Percentiles rank a stretch among this genome's conserved stretches.
phyloP scores from a whole-genome alignment of 768 basidiomycete species.

The Agrocybe praecox region DNA sequence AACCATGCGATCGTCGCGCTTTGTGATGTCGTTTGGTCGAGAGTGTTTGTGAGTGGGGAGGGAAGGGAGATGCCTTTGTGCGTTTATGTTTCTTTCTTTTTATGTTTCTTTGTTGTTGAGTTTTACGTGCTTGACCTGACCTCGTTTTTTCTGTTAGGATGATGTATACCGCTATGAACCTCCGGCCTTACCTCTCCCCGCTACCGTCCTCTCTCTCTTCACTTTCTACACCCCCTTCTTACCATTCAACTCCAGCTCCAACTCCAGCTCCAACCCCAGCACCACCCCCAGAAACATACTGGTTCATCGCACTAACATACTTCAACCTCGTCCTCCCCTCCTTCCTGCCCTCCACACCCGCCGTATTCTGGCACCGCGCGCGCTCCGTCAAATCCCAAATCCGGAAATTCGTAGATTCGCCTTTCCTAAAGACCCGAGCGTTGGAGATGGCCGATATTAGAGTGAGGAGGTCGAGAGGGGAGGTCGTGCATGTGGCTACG shows the following conservation, averaged over 20 bases:
- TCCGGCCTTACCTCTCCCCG: constrained; percentile 1
- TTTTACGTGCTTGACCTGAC: too few relatives aligned
- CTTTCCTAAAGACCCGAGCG: constrained; percentile 50
- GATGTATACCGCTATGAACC: constrained; percentile 8
- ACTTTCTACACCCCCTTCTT: neutral
- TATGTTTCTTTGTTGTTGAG: neutral
- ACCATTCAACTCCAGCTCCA: neutral
- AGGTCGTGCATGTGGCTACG: neutral
- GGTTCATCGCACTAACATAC: constrained; percentile 8
- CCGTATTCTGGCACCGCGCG: constrained; percentile 5
- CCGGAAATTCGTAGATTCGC: constrained; percentile 47
- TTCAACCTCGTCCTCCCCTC: constrained; percentile 9
- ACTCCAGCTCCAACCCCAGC: neutral
- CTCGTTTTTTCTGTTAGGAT: too few relatives aligned
- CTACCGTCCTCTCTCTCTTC: too few relatives aligned
- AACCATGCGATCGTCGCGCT: constrained; percentile 62
- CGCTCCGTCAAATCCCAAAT: constrained; percentile 37
- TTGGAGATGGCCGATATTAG: constrained; percentile 27
- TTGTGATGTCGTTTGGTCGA: constrained; percentile 60
- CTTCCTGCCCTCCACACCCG: neutral
- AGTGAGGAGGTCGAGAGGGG: neutral
- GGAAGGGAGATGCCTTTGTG: constrained; percentile 1
- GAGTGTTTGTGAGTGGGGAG: constrained; percentile 20
- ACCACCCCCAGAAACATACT: neutral
- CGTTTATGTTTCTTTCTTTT: neutral